phyloP scores from a whole-genome alignment of 306 rosid genomes.

The Quercus glauca region DNA sequence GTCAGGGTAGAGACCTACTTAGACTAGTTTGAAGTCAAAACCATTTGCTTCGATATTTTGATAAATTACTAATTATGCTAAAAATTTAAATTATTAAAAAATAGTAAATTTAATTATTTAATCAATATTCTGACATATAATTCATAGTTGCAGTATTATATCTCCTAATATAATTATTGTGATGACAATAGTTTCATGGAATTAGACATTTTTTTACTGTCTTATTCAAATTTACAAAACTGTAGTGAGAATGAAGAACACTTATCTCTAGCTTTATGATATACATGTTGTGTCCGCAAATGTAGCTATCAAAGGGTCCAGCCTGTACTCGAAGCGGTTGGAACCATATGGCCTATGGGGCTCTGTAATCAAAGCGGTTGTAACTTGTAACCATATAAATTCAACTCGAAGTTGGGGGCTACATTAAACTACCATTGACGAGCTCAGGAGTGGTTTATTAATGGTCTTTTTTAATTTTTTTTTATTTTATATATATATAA shows the following conservation, averaged over 20 bases:
- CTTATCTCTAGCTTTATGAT: slow-evolving; percentile 39
- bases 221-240: neutral
- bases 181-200: neutral
- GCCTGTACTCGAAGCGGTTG: neutral
- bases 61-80: too few species aligned
- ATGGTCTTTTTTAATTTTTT: neutral
- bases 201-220: neutral
- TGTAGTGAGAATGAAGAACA: neutral
- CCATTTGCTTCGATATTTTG: too few species aligned
- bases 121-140: too few species aligned
- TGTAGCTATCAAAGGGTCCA: slow-evolving; percentile 39
- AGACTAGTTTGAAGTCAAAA: too few species aligned
- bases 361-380: slow-evolving; percentile 10
- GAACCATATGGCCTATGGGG: neutral
- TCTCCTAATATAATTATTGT: too few species aligned
- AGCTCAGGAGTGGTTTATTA: neutral
- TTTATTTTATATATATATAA: too few species aligned
- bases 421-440: neutral
- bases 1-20: too few species aligned
- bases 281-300: slow-evolving; percentile 26
- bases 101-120: too few species aligned
- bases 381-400: neutral
- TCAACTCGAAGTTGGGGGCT: neutral
- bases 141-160: too few species aligned
- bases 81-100: too few species aligned